phyloP scores from a whole-genome alignment of 805 yeast genomes.

The Sugiyamaella floridensis region DNA sequence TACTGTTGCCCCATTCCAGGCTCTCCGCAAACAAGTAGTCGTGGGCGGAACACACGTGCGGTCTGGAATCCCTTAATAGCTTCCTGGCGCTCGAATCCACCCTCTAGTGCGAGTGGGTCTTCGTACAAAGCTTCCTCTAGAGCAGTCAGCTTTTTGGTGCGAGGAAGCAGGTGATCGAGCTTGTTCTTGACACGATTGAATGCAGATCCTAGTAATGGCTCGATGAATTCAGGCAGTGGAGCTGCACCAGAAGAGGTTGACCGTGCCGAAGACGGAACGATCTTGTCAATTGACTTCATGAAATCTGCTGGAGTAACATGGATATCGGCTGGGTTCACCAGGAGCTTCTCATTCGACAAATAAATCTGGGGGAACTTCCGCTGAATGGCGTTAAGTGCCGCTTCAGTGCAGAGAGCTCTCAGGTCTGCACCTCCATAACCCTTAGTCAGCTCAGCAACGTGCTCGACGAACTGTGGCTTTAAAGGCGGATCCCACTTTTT shows the following conservation, averaged over 20 bases:
- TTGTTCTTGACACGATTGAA: constrained; percentile 39
- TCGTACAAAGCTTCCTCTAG: constrained; percentile 65
- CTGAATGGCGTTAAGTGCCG: constrained; percentile 88
- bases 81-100: constrained; percentile 65
- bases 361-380: constrained; percentile 91
- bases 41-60: constrained; percentile 74
- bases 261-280: constrained; percentile 88
- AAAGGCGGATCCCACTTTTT: constrained; percentile 80
- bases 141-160: constrained; percentile 43
- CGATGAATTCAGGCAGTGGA: constrained; percentile 69
- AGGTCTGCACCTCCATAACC: constrained; percentile 99
- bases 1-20: constrained; percentile 85
- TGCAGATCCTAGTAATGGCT: constrained; percentile 53
- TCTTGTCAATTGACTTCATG: constrained; percentile 74
- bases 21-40: constrained; percentile 64
- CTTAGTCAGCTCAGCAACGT: constrained; percentile 73
- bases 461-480: constrained; percentile 47
- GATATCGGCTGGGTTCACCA: constrained; percentile 64
- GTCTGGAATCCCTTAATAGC: constrained; percentile 41
- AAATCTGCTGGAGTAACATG: constrained; percentile 77
- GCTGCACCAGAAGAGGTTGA: constrained; percentile 66
- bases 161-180: constrained; percentile 57
- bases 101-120: constrained; percentile 51
- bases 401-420: constrained; percentile 90
- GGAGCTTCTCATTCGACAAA: constrained; percentile 60